A percentile compares a stretch with the other conserved stretches of the same genome.
Conservation (phyloP, 2,329 filamentous ascomycete species). For the Raffaelea albimanens region DNA sequence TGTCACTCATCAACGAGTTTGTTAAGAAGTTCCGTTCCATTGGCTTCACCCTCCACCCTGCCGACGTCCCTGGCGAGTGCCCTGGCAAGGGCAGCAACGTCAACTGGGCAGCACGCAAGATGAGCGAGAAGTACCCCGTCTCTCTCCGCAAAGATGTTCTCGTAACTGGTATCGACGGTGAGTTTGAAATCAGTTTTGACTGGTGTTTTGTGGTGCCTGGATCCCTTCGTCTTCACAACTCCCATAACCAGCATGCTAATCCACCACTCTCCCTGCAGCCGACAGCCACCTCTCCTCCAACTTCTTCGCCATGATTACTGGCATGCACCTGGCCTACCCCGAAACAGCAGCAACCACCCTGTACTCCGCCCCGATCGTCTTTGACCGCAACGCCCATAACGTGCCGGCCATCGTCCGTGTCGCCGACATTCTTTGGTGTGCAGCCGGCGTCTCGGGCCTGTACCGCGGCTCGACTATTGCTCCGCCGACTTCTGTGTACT, state of each 20-base stretch:
- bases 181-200: constrained; percentile 17
- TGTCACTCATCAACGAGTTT: constrained; percentile 52
- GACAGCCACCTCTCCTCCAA: constrained; percentile 61
- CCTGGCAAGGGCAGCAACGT: constrained; percentile 69
- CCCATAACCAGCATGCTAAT: constrained; percentile 11
- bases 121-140: constrained; percentile 51
- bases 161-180: constrained; percentile 65
- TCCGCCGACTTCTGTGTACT: constrained; percentile 67
- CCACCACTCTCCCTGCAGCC: constrained; percentile 31
- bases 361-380: constrained; percentile 63
- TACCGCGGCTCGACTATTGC: constrained; percentile 55
- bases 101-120: constrained; percentile 58
- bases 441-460: constrained; percentile 60
- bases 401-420: constrained; percentile 61
- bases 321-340: constrained; percentile 50
- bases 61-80: constrained; percentile 56
- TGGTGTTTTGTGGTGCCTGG: not conserved
- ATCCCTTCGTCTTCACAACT: not conserved
- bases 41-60: constrained; percentile 58
- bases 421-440: constrained; percentile 63
- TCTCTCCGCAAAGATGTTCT: constrained; percentile 49
- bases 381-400: constrained; percentile 62
- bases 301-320: constrained; percentile 57
- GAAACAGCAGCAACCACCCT: constrained; percentile 53
- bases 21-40: constrained; percentile 56